Evolutionary conservation across 768 basidiomycete species (phyloP).

Genomic region (Tulasnella calospora): DNA sequence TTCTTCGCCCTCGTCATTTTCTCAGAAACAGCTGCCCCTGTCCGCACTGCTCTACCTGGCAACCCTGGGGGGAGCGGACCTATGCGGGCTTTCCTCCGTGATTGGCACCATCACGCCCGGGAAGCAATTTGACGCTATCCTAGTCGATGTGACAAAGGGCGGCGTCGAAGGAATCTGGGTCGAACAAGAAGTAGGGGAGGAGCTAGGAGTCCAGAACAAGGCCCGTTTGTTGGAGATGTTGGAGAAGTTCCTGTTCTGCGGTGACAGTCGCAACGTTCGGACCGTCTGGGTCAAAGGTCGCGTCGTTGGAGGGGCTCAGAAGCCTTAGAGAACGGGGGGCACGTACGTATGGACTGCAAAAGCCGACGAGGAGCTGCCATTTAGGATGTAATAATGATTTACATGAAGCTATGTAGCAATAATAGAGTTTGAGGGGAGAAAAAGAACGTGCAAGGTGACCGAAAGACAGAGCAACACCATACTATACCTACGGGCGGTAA

Average conservation of each 20-base stretch:
- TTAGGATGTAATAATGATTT: slow-evolving; percentile 8
- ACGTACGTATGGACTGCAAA: not conserved
- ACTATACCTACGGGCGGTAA: not conserved
- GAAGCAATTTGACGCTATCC: slow-evolving; percentile 85
- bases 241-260: slow-evolving; percentile 81
- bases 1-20: slow-evolving; percentile 28
- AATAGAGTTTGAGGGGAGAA: not conserved
- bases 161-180: slow-evolving; percentile 57
- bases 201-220: slow-evolving; percentile 28
- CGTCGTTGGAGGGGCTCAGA: slow-evolving; percentile 58
- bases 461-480: not conserved
- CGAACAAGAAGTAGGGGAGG: slow-evolving; percentile 34
- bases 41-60: slow-evolving; percentile 82
- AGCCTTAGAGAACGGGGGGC: not conserved
- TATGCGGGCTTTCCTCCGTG: slow-evolving; percentile 62
- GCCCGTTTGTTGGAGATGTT: slow-evolving; percentile 52
- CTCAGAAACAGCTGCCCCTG: slow-evolving; percentile 55
- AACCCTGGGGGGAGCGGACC: slow-evolving; percentile 82
- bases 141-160: slow-evolving; percentile 52
- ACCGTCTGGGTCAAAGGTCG: slow-evolving; percentile 80
- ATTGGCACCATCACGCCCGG: slow-evolving; percentile 75
- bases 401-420: slow-evolving; percentile 10
- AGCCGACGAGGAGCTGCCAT: not conserved
- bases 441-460: not conserved
- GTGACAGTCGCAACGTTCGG: slow-evolving; percentile 78